Evolutionary conservation across 768 basidiomycete genomes (phyloP).

Genomic region (Pluteus cervinus): DNA sequence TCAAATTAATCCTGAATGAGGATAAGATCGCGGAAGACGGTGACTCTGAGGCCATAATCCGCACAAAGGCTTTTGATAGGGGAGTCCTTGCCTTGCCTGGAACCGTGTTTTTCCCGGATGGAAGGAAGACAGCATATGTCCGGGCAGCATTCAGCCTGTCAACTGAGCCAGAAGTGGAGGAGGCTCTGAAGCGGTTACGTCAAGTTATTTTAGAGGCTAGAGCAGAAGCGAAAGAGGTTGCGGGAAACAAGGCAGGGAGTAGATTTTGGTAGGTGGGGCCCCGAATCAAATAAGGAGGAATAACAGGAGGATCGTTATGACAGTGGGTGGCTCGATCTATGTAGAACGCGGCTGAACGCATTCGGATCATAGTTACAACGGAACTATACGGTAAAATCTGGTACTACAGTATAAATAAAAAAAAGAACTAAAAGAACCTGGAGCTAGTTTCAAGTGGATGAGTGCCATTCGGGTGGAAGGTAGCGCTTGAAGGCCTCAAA

Average conservation of each 20-base stretch:
- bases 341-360: no score
- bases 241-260: no score
- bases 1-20: slow-evolving; percentile 51
- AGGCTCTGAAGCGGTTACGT: slow-evolving; percentile 60
- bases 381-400: no score
- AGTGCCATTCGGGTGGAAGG: no score
- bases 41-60: slow-evolving; percentile 71
- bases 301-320: no score
- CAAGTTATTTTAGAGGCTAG: slow-evolving; percentile 29
- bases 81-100: slow-evolving; percentile 92
- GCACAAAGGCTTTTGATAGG: slow-evolving; percentile 65
- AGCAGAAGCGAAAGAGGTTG: slow-evolving; percentile 8
- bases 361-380: no score
- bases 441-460: no score
- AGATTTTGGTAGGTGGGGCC: no score
- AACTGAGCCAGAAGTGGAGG: slow-evolving; percentile 61
- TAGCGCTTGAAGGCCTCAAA: slow-evolving; percentile 20
- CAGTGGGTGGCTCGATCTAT: no score
- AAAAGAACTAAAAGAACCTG: no score
- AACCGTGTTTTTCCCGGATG: slow-evolving; percentile 71
- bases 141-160: slow-evolving; percentile 78
- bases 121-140: slow-evolving; percentile 65
- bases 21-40: slow-evolving; percentile 28
- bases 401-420: no score
- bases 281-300: no score